Base-by-base conservation (phyloP, 148 eudicot species). In the Rhododendron molle region DNA sequence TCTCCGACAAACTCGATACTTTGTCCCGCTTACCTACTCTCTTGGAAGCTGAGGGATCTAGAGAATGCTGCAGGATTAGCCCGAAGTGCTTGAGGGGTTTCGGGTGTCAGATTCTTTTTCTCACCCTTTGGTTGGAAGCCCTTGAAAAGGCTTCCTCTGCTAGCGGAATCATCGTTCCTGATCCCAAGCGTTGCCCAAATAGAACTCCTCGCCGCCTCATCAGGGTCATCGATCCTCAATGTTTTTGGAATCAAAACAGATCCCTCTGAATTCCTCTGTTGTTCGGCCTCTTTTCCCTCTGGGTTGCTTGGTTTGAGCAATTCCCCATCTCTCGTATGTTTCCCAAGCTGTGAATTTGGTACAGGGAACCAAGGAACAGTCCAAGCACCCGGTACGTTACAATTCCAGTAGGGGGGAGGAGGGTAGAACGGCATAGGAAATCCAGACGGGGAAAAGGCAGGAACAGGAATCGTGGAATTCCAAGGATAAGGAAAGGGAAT, bases 141-240 rank as follows among this genome's bases (percentile, higher is more conserved):
- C 83, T 90, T 92, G 56, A 96, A 92, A 76, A 95, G 90, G 47
- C 94, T 91, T 62, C 91, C 93, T 83, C 88, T 92, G 46, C 88
- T 88, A 23, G 58, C 30, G 28, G 89, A 83, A 32, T 94, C 98
- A 36, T 94, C 98, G 26, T 94, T 91, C 83, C 93, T 93, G n/a
- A 96, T 96, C 84, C 99, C 99, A 5, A 96, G 95, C 1, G 98
- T 94, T 43, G 89, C 88, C 98, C 98, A 96, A 90, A 96, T 95
- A 21, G 99, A 94, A 89, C 99, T 95, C 90, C 87, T 96, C 43
- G 98, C 97, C 32, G 99, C 96, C 83, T 94, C 99, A 81, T 96
- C 98, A 8, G 95, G 99, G 81, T 96, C 98, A 84, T 95, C 96
- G 10, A 96, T 94, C 86, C 99, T 91, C 87, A 96, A 88, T 8